Conservation (phyloP, 108 stramenopile species). For the Pseudonitzschia delicatissima region DNA sequence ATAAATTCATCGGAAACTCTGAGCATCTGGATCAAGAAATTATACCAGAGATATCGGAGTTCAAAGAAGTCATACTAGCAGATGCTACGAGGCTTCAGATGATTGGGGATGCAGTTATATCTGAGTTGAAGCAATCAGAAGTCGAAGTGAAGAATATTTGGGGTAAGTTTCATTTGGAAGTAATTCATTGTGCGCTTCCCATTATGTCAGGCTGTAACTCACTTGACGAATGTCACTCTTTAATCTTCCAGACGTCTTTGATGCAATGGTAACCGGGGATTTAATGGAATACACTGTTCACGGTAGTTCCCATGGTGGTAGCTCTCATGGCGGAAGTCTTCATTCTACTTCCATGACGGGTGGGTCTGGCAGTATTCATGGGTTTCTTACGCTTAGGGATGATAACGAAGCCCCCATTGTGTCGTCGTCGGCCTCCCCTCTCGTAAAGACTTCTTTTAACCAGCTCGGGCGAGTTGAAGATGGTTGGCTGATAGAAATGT, state of each 20-base stretch:
- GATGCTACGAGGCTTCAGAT: conserved; percentile 8
- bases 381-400: conserved; percentile 17
- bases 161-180: conserved; percentile 39
- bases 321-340: conserved; percentile 26
- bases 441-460: conserved; percentile 23
- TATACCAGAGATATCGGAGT: conserved; percentile 25
- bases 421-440: conserved; percentile 24
- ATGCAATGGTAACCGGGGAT: conserved; percentile 37
- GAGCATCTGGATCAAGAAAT: conserved; percentile 26
- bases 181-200: neutral
- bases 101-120: conserved; percentile 52
- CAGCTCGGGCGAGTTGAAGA: conserved; percentile 41
- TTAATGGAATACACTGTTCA: conserved; percentile 37
- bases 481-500: conserved; percentile 78
- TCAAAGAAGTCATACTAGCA: conserved; percentile 8
- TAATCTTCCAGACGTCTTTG: conserved; percentile 24
- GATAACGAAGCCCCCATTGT: conserved; percentile 27
- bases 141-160: conserved; percentile 58
- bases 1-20: conserved; percentile 23
- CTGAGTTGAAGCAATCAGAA: conserved; percentile 64
- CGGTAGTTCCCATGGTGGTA: conserved; percentile 32
- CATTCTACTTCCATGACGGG: conserved; percentile 17
- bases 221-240: neutral
- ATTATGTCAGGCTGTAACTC: neutral
- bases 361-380: conserved; percentile 25